A percentile compares a stretch with the other conserved stretches of the same genome.
Evolutionary conservation across 768 basidiomycete species (phyloP).

Genomic region (Neoboletus brunneissimus): DNA sequence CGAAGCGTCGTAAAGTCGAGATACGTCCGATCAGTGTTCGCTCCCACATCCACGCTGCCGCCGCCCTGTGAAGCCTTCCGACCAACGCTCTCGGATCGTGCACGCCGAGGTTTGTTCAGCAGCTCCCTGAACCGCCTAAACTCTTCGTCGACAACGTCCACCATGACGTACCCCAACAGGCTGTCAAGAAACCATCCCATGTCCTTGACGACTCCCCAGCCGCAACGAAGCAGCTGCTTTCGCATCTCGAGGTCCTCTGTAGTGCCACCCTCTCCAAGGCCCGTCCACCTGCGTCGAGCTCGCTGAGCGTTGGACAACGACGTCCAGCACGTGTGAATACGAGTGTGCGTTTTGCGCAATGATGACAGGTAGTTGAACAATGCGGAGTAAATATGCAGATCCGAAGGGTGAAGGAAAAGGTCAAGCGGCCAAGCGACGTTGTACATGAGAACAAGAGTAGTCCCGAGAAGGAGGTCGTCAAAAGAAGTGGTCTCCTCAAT

Average conservation of each 20-base stretch:
- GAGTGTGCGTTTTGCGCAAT: constrained; percentile 78
- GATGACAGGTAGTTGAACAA: constrained; percentile 84
- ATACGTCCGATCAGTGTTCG: constrained; percentile 31
- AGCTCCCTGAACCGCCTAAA: constrained; percentile 67
- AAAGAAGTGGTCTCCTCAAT: constrained; percentile 50
- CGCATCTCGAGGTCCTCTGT: constrained; percentile 64
- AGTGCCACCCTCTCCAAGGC: constrained; percentile 82
- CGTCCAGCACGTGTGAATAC: constrained; percentile 79
- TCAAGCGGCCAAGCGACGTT: constrained; percentile 83
- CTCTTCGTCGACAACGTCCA: constrained; percentile 85
- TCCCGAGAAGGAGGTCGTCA: constrained; percentile 76
- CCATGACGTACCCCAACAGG: constrained; percentile 81
- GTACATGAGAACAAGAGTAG: constrained; percentile 68
- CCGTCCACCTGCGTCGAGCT: constrained; percentile 81
- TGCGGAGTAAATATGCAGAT: constrained; percentile 69
- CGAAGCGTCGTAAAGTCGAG: constrained; percentile 88
- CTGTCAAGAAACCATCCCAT: constrained; percentile 93
- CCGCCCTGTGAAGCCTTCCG: constrained; percentile 7
- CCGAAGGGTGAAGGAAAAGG: constrained; percentile 77
- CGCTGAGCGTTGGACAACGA: constrained; percentile 84
- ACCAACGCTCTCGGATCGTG: constrained; percentile 21
- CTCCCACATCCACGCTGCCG: constrained; percentile 16
- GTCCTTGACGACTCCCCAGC: constrained; percentile 83
- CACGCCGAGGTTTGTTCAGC: constrained; percentile 34
- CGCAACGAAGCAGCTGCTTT: constrained; percentile 64